Conservation (phyloP, 257 asterid species). For the Jasminum sambac region DNA sequence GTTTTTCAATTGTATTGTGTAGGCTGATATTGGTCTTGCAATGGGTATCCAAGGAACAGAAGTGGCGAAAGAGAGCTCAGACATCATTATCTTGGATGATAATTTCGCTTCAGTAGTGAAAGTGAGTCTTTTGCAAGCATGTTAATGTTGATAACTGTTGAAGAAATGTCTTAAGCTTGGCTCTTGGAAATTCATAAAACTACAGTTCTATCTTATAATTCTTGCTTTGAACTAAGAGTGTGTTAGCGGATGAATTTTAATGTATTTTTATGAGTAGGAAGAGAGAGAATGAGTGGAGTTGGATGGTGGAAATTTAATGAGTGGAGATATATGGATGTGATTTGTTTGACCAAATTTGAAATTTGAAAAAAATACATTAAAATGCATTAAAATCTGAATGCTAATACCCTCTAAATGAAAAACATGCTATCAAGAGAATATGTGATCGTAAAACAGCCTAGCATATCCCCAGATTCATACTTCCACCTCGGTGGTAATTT, state of each 20-base stretch:
- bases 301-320: no score
- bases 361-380: no score
- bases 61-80: conserved; percentile 99
- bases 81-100: conserved; percentile 91
- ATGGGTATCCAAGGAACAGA: conserved; percentile 99
- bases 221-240: neutral
- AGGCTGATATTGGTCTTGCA: conserved; percentile 99
- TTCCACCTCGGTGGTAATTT: neutral
- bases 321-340: no score
- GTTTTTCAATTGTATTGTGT: conserved; percentile 22
- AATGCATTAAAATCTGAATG: no score
- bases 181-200: neutral
- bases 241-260: no score
- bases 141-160: neutral
- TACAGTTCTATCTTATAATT: neutral
- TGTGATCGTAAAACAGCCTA: neutral
- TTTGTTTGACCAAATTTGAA: no score
- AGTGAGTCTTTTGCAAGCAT: conserved; percentile 44
- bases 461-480: neutral
- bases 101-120: conserved; percentile 95
- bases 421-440: neutral
- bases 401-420: no score
- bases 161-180: neutral
- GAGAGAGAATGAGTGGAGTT: no score
- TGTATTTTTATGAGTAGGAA: no score